These are phyloP conservation scores for Malassezia nana DNA, from an alignment of 1,284 basidiomycete species.

Conservation along the genomic window DNA sequence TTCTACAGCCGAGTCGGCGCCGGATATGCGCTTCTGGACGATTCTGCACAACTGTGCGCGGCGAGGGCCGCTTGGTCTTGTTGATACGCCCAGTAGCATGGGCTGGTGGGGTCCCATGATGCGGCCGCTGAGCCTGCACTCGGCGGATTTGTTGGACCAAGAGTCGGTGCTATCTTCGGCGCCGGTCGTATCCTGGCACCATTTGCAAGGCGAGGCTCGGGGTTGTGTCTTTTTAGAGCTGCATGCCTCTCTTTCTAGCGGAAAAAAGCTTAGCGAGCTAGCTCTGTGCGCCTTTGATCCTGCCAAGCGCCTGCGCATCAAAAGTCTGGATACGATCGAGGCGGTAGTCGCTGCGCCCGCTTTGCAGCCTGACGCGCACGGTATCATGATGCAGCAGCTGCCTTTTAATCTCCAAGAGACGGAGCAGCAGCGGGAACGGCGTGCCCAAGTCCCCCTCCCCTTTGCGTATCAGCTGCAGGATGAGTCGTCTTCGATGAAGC, in stretches of 20 bases:
- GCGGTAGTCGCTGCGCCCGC: background rate
- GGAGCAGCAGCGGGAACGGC: conserved; percentile 20
- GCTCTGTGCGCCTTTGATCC: background rate
- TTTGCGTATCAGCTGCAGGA: conserved; percentile 30
- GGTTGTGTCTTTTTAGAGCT: conserved; percentile 9
- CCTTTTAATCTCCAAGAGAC: conserved; percentile 38
- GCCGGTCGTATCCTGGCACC: background rate
- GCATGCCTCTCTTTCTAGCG: background rate
- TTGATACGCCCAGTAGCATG: conserved; percentile 19
- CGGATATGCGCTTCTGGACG: conserved; percentile 31
- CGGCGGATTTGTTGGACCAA: background rate
- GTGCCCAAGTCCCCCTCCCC: conserved; percentile 33
- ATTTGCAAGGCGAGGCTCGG: background rate
- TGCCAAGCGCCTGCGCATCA: conserved; percentile 2
- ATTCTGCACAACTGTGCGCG: conserved; percentile 22
- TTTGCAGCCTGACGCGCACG: conserved; percentile 18
- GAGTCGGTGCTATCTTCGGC: background rate
- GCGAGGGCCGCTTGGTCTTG: conserved; percentile 26
- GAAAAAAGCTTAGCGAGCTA: conserved; percentile 9
- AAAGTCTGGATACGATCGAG: background rate
- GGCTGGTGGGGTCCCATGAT: conserved; percentile 23
- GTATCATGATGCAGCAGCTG: conserved; percentile 21
- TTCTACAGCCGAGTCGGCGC: background rate
- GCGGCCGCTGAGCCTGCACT: background rate
- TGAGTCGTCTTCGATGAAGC: background rate